Evolutionary conservation across 1,284 basidiomycete genomes (phyloP).

Genomic region (Cutaneotrichosporon arboriforme): DNA sequence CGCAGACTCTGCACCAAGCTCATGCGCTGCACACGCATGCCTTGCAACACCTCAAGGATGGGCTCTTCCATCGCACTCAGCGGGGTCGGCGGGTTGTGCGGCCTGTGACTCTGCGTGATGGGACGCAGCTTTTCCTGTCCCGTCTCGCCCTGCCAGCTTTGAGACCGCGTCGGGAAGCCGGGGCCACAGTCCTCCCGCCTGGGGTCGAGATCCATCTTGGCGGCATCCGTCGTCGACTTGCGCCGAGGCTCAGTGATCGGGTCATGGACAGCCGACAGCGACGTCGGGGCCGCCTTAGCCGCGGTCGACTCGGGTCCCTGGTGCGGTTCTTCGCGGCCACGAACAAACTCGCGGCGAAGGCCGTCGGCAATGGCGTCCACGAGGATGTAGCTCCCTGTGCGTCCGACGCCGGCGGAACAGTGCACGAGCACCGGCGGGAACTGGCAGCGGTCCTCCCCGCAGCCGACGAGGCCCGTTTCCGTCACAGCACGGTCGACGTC

Average conservation of each 20-base stretch:
- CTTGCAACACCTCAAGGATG: constrained; percentile 68
- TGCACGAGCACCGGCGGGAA: constrained; percentile 48
- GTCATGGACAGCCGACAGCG: too few relatives aligned
- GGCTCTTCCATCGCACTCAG: constrained; percentile 65
- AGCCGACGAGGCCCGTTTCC: constrained; percentile 50
- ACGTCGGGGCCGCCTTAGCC: too few relatives aligned
- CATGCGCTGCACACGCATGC: constrained; percentile 88
- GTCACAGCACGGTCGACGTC: constrained; percentile 57
- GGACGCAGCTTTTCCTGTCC: constrained; percentile 6
- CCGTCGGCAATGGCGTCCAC: constrained; percentile 80
- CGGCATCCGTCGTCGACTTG: neutral
- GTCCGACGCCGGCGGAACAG: constrained; percentile 78
- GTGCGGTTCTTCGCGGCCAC: neutral
- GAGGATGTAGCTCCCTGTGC: constrained; percentile 86
- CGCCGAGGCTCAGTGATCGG: too few relatives aligned
- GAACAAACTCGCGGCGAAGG: constrained; percentile 56
- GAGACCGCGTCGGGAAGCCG: too few relatives aligned
- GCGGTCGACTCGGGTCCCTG: too few relatives aligned
- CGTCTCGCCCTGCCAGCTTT: neutral
- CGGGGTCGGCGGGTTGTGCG: constrained; percentile 53
- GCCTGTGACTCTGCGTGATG: constrained; percentile 21
- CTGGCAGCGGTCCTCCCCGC: constrained; percentile 15
- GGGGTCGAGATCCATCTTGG: neutral
- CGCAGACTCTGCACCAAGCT: constrained; percentile 80
- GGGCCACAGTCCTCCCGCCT: too few relatives aligned